A percentile compares a stretch with the other conserved stretches of the same genome.
Conservation (phyloP, 129 eudicot species). For the Heracleum sosnowskyi region DNA sequence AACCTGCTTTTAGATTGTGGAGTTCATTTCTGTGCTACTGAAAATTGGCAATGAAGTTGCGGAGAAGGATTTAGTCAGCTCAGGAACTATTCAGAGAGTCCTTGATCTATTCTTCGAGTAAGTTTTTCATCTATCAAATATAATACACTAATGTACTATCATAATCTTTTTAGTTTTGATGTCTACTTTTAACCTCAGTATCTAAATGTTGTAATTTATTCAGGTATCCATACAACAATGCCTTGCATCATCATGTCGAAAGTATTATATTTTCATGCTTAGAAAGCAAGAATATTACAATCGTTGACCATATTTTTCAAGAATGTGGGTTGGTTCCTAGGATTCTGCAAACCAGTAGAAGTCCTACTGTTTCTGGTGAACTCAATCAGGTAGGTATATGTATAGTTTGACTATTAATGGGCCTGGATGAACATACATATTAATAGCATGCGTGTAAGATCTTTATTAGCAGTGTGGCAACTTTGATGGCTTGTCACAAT, state of each 20-base stretch:
- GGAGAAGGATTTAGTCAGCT: slow-evolving; percentile 65
- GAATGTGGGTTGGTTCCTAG: slow-evolving; percentile 50
- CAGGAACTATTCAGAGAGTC: slow-evolving; percentile 73
- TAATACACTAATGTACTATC: neutral
- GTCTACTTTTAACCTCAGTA: neutral
- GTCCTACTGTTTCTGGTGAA: slow-evolving; percentile 47
- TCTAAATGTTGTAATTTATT: slow-evolving; percentile 6
- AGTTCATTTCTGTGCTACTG: slow-evolving; percentile 70
- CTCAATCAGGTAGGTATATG: slow-evolving; percentile 34
- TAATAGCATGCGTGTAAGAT: neutral
- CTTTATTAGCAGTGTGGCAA: neutral
- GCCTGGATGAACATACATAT: neutral
- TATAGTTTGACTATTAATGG: neutral
- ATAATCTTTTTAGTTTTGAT: neutral
- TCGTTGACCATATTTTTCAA: slow-evolving; percentile 55
- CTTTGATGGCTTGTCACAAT: neutral
- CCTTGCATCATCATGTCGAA: slow-evolving; percentile 91
- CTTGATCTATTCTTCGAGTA: slow-evolving; percentile 89
- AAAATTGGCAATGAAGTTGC: slow-evolving; percentile 79
- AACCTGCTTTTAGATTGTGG: slow-evolving; percentile 60
- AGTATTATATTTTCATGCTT: slow-evolving; percentile 69
- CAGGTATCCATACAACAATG: slow-evolving; percentile 89
- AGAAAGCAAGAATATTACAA: slow-evolving; percentile 56
- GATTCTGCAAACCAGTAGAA: slow-evolving; percentile 51
- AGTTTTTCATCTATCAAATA: slow-evolving; percentile 7